phyloP scores from a whole-genome alignment of 495 filamentous ascomycete species.

The Lophiostoma macrostomum region DNA sequence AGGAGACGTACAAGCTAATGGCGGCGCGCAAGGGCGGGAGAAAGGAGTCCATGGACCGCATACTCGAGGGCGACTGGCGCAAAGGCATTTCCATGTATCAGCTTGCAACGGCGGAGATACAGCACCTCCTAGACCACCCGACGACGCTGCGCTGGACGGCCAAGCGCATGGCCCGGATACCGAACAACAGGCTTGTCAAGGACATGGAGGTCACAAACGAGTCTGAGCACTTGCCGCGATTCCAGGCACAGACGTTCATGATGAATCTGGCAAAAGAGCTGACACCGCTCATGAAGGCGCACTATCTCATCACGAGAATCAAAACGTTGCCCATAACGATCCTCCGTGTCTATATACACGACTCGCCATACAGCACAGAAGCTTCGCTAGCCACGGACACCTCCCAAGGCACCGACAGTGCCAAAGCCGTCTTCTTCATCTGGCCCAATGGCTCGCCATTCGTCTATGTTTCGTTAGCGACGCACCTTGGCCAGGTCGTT shows the following conservation, averaged over 20 bases:
- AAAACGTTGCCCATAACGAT: constrained; percentile 62
- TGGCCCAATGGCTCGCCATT: constrained; percentile 76
- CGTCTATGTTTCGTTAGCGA: constrained; percentile 65
- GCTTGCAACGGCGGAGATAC: constrained; percentile 75
- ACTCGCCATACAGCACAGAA: constrained; percentile 64
- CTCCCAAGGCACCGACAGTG: constrained; percentile 41
- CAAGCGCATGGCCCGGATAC: constrained; percentile 53
- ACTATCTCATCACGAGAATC: constrained; percentile 70
- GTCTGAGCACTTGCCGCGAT: constrained; percentile 58
- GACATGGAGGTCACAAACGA: constrained; percentile 42
- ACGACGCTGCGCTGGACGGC: constrained; percentile 72
- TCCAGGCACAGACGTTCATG: constrained; percentile 74
- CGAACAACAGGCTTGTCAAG: constrained; percentile 17
- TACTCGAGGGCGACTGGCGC: constrained; percentile 79
- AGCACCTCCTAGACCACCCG: constrained; percentile 74
- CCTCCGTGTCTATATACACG: constrained; percentile 69
- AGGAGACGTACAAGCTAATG: constrained; percentile 58
- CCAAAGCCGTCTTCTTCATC: constrained; percentile 68
- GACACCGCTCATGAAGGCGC: constrained; percentile 71
- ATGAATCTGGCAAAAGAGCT: constrained; percentile 68
- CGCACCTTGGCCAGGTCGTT: constrained; percentile 42
- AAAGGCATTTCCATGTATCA: constrained; percentile 73
- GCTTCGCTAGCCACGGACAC: constrained; percentile 39
- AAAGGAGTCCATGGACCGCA: constrained; percentile 70
- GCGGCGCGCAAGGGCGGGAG: constrained; percentile 62